Evolutionary conservation across 495 filamentous ascomycete species (phyloP).

Genomic region (Tetracladium setigerum): DNA sequence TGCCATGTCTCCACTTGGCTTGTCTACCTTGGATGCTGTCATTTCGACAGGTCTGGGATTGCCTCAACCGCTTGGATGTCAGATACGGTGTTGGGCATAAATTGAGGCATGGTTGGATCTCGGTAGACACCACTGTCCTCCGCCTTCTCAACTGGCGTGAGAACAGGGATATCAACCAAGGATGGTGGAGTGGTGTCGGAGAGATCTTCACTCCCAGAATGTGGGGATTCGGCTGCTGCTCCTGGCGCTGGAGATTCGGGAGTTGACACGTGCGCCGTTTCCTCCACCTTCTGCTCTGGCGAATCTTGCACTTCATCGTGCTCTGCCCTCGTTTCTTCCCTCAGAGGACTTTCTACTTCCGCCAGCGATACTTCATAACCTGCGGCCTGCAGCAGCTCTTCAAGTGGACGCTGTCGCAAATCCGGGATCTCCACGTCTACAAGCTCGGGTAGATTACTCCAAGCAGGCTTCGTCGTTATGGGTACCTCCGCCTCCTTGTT

Average conservation of each 20-base stretch:
- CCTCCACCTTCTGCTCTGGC: neutral
- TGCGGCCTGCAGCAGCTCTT: slow-evolving; percentile 14
- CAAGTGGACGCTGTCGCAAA: slow-evolving; percentile 9
- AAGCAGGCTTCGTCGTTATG: neutral
- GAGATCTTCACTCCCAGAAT: no score
- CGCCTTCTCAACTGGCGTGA: no score
- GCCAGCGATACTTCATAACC: slow-evolving; percentile 9
- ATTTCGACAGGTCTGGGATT: no score
- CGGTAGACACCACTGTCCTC: slow-evolving; percentile 20
- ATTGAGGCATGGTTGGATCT: slow-evolving; percentile 67
- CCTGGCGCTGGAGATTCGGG: no score
- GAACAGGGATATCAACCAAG: no score
- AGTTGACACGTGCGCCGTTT: neutral
- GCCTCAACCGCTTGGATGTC: neutral
- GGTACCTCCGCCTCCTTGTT: neutral
- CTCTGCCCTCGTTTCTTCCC: neutral
- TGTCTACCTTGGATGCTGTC: no score
- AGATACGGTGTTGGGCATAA: slow-evolving; percentile 46
- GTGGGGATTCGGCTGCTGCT: no score
- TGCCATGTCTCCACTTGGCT: no score
- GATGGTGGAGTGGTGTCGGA: no score
- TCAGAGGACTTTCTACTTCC: neutral
- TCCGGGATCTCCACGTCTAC: slow-evolving; percentile 18
- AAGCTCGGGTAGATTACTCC: slow-evolving; percentile 17
- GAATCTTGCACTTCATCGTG: neutral